A percentile compares a stretch with the other conserved stretches of the same genome.
These are phyloP conservation scores for Blastobotrys arbuscula DNA, from an alignment of 1,139 yeast species.

Conservation along the genomic window DNA sequence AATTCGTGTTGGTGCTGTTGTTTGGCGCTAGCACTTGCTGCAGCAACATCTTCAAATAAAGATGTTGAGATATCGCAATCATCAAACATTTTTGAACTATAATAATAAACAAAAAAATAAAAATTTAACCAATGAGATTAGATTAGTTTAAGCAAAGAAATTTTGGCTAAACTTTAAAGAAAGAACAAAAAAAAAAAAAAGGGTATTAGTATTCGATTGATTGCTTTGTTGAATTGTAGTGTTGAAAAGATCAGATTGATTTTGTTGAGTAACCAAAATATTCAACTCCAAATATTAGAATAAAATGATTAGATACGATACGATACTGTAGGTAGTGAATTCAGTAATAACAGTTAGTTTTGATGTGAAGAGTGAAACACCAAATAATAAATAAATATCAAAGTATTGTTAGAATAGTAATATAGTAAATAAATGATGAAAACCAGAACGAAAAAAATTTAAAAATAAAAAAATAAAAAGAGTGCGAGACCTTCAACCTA, in stretches of 20 bases:
- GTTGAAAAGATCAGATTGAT: no score
- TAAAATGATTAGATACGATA: no score
- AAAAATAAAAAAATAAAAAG: background rate
- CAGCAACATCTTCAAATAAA: slow-evolving; percentile 1
- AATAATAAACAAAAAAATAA: background rate
- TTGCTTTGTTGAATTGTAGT: no score
- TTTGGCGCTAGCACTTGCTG: background rate
- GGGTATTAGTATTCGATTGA: no score
- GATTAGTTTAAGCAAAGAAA: background rate
- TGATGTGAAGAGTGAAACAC: no score
- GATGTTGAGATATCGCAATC: background rate
- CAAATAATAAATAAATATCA: background rate
- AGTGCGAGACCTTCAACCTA: slow-evolving; percentile 3
- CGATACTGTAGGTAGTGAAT: no score
- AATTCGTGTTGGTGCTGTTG: background rate
- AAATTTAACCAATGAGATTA: no score
- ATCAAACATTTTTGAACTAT: slow-evolving; percentile 3
- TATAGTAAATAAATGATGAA: background rate
- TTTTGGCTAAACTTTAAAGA: background rate
- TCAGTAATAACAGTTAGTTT: no score
- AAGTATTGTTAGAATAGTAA: background rate
- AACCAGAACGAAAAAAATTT: background rate
- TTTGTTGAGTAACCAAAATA: no score
- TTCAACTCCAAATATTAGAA: no score
- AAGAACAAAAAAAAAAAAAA: background rate